These are phyloP conservation scores for Prunus mume DNA, from an alignment of 306 rosid species.

Conservation along the genomic window DNA sequence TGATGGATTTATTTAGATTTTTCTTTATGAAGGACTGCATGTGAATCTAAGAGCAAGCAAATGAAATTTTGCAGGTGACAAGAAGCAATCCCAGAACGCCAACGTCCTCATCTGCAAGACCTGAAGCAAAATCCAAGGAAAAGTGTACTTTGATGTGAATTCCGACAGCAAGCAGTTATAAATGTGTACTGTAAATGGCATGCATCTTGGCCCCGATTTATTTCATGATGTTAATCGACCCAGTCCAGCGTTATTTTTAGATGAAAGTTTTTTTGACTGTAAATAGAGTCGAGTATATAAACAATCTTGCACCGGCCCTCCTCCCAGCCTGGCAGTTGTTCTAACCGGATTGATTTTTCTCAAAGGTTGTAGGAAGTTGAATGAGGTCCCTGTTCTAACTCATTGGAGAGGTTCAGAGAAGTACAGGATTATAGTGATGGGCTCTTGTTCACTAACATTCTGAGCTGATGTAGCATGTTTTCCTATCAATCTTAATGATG, in stretches of 20 bases:
- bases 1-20: not conserved
- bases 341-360: slow-evolving; percentile 4
- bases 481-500: not conserved
- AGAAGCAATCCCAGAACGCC: slow-evolving; percentile 47
- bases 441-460: not conserved
- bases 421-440: not conserved
- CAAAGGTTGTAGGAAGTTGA: slow-evolving; percentile 13
- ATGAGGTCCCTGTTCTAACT: slow-evolving; percentile 1
- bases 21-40: not conserved
- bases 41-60: not conserved
- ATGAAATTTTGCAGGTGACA: slow-evolving; percentile 52
- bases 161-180: slow-evolving; percentile 26
- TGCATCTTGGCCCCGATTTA: slow-evolving; percentile 26
- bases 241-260: slow-evolving; percentile 33
- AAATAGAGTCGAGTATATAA: slow-evolving; percentile 37
- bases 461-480: not conserved
- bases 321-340: not conserved
- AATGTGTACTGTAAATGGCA: slow-evolving; percentile 43
- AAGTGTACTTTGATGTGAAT: slow-evolving; percentile 87
- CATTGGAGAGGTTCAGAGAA: not conserved
- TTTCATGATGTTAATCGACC: slow-evolving; percentile 17
- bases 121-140: slow-evolving; percentile 80
- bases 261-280: slow-evolving; percentile 37
- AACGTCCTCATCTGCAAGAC: slow-evolving; percentile 44
- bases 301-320: not conserved